A percentile compares a stretch with the other conserved stretches of the same genome.
Conservation (phyloP, 306 rosid species). For the Fragaria nilgerrensis region DNA sequence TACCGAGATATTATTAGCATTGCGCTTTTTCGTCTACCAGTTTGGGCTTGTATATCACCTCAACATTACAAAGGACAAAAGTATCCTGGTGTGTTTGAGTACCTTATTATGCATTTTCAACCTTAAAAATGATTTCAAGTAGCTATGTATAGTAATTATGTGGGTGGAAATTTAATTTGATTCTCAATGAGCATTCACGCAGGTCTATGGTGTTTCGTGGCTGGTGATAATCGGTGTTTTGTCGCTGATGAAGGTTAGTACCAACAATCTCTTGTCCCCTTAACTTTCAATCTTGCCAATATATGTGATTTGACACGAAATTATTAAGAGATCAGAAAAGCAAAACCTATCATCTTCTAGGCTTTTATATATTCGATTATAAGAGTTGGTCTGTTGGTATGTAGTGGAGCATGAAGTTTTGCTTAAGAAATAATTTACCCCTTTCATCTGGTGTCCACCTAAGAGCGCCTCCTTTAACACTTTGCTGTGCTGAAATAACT, state of each 20-base stretch:
- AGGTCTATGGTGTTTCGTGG: constrained; percentile 91
- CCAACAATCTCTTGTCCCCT: constrained; percentile 15
- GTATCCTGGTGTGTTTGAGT: constrained; percentile 51
- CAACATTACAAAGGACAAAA: constrained; percentile 48
- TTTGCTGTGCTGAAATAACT: background rate
- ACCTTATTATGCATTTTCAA: background rate
- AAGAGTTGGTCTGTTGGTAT: background rate
- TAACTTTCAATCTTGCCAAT: no score
- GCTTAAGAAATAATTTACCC: background rate
- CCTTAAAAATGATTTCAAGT: background rate
- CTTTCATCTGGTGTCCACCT: background rate
- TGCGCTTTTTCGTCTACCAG: constrained; percentile 85
- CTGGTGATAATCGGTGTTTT: constrained; percentile 64
- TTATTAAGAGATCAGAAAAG: background rate
- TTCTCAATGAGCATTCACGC: constrained; percentile 32
- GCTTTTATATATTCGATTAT: background rate
- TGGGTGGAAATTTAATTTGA: constrained; percentile 26
- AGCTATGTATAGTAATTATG: constrained; percentile 7
- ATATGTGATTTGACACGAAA: background rate
- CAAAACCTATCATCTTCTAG: background rate
- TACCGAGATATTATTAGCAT: constrained; percentile 73
- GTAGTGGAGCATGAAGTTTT: background rate
- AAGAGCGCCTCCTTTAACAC: background rate
- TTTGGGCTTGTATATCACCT: constrained; percentile 93
- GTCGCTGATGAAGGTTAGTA: constrained; percentile 73